phyloP scores from a whole-genome alignment of 805 yeast species.

The Ogataea corticis region DNA sequence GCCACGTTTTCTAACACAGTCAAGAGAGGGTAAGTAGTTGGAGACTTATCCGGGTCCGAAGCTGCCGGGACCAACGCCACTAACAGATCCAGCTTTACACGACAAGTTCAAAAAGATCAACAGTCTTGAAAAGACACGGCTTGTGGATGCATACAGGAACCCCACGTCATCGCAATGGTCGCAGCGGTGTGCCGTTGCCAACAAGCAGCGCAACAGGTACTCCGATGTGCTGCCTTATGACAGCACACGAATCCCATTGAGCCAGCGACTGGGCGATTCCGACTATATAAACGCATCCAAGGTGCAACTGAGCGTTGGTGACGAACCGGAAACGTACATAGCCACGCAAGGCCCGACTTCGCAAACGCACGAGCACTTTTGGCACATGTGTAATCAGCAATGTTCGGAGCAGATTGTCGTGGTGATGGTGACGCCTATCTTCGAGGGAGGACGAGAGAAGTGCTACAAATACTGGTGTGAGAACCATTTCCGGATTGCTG shows the following conservation, averaged over 20 bases:
- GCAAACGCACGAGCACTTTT: conserved; percentile 43
- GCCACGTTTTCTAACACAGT: conserved; percentile 25
- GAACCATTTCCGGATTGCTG: conserved; percentile 3
- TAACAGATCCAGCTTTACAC: conserved; percentile 12
- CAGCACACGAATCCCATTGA: conserved; percentile 49
- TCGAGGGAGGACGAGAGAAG: conserved; percentile 41
- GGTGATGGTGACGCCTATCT: conserved; percentile 74
- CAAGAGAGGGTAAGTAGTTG: conserved; percentile 21
- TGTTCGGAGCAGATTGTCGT: conserved; percentile 41
- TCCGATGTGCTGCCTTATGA: conserved; percentile 68
- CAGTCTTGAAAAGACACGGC: conserved; percentile 17
- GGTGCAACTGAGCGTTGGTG: conserved; percentile 24
- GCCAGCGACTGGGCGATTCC: conserved; percentile 20
- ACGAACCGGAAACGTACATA: conserved; percentile 43
- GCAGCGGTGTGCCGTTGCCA: conserved; percentile 10
- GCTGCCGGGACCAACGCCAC: not conserved
- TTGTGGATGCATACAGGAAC: conserved; percentile 20
- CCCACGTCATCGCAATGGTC: conserved; percentile 23
- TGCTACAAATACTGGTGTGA: conserved; percentile 43
- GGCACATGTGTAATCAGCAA: conserved; percentile 41
- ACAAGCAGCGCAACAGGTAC: conserved; percentile 53
- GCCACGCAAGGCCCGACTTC: conserved; percentile 70
- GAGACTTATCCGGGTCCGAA: not conserved
- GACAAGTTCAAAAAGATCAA: conserved; percentile 19
- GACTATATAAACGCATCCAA: conserved; percentile 43